A percentile compares a stretch with the other conserved stretches of the same genome.
These are phyloP conservation scores for Sphaerulina populicola DNA, from an alignment of 2,329 filamentous ascomycete species.

Conservation along the genomic window DNA sequence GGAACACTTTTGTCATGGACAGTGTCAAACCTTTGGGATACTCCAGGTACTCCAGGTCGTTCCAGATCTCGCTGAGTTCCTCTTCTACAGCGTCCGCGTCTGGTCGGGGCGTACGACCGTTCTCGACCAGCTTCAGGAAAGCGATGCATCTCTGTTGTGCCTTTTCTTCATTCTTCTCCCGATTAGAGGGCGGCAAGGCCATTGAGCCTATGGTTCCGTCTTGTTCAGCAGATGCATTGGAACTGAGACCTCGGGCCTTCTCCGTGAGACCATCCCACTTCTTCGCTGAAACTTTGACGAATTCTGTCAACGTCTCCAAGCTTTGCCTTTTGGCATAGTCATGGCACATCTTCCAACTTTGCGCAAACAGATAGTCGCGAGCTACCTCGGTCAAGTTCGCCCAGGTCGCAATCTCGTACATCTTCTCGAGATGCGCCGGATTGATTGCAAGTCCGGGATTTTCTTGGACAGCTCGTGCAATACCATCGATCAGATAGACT, in stretches of 20 bases:
- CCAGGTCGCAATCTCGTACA: slow-evolving; percentile 28
- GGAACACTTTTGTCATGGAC: slow-evolving; percentile 33
- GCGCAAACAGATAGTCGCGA: slow-evolving; percentile 34
- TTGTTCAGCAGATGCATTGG: slow-evolving; percentile 11
- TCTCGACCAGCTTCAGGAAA: slow-evolving; percentile 6
- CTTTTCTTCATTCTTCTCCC: slow-evolving; percentile 23
- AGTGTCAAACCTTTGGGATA: slow-evolving; percentile 37
- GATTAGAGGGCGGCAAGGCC: slow-evolving; percentile 19
- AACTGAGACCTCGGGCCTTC: slow-evolving; percentile 1
- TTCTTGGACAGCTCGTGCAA: slow-evolving; percentile 31
- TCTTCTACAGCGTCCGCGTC: background rate
- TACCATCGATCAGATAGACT: slow-evolving; percentile 38
- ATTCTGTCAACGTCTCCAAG: background rate
- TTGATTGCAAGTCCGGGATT: slow-evolving; percentile 16
- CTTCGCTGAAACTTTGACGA: slow-evolving; percentile 2
- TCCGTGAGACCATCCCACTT: slow-evolving; percentile 11
- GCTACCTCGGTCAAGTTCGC: slow-evolving; percentile 39
- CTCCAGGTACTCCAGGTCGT: slow-evolving; percentile 42
- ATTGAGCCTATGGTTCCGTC: slow-evolving; percentile 19
- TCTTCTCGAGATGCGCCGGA: slow-evolving; percentile 16
- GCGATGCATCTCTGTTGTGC: slow-evolving; percentile 20
- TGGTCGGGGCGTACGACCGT: background rate
- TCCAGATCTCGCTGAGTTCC: slow-evolving; percentile 36
- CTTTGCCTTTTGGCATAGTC: slow-evolving; percentile 2
- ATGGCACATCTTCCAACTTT: slow-evolving; percentile 23